Base-by-base conservation (phyloP, 139 green algal species). In the Nannochloris sp. region DNA sequence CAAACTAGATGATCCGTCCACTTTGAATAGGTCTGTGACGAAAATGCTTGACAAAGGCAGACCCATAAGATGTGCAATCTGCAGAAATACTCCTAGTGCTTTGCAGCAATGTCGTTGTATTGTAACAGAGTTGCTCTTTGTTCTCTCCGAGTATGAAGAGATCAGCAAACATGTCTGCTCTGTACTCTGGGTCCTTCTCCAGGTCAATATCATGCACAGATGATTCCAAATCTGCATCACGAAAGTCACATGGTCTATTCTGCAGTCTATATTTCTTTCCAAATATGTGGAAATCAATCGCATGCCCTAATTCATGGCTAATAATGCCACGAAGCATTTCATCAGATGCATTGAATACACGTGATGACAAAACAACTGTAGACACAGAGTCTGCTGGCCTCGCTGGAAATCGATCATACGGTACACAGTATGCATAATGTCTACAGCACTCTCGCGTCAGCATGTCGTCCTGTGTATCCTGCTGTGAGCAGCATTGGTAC, bases 211-310 rank as follows among this genome's bases (percentile, higher is more conserved):
- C 49, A 44, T 28, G 49, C 49, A 57, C 4, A 26, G 49, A 26
- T 12, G 10, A 44, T 28, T 26, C 49, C 49, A 57, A 12, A 26
- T 57, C 49, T 57, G 0, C 49, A 20, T 20, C 16, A 8, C 17
- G 31, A 56, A 37, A n/a, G 31, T 20, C 56, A 33, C 31, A 33
- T n/a, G 17, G 17, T 33, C 44, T n/a, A 20, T 45, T 37, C 8
- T 37, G 17, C 6, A n/a, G 51, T 59, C 31, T 20, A 16, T 26
- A 66, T 20, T 49, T 25, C 26, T 12, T 29, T 8, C 62, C 62
- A 69, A 69, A 69, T 20, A 69, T 31, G 23, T 63, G 37, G n/a
- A 69, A 69, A 58, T 69, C 63, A 50, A 69, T 50, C 17, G 49
- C 49, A 49, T 69, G 63, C 5, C 63, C 63, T 48, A 63, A 29